Conservation (phyloP, 495 filamentous ascomycete species). For the Monascus purpureus region DNA sequence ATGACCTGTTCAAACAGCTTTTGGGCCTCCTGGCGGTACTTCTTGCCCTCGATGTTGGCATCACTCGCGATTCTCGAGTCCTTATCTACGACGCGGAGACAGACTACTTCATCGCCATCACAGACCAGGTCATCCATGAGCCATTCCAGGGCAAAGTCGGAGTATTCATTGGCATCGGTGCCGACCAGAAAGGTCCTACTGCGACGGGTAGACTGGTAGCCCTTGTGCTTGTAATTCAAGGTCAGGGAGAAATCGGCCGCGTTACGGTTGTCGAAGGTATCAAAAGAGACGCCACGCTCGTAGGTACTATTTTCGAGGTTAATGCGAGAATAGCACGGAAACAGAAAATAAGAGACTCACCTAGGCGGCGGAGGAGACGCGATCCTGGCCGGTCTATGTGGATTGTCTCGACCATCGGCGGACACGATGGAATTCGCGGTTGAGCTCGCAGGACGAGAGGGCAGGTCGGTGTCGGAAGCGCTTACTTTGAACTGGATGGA, state of each 20-base stretch:
- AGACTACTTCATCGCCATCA: constrained; percentile 93
- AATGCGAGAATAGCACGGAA: background rate
- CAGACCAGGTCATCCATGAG: constrained; percentile 88
- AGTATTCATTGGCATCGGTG: constrained; percentile 89
- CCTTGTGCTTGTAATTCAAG: constrained; percentile 75
- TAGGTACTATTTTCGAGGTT: constrained; percentile 22
- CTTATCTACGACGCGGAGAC: constrained; percentile 80
- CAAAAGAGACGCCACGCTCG: constrained; percentile 64
- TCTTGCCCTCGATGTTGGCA: constrained; percentile 49
- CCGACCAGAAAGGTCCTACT: constrained; percentile 90
- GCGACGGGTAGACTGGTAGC: constrained; percentile 70
- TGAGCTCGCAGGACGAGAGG: constrained; percentile 15
- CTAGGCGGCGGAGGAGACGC: constrained; percentile 26
- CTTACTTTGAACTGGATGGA: constrained; percentile 32
- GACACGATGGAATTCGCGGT: no score
- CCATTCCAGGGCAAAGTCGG: constrained; percentile 90
- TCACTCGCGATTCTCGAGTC: constrained; percentile 61
- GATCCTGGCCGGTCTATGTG: constrained; percentile 4
- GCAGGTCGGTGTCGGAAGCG: constrained; percentile 15
- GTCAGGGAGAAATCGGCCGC: constrained; percentile 70
- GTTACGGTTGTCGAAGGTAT: constrained; percentile 83
- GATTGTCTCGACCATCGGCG: no score
- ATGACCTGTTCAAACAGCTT: constrained; percentile 66
- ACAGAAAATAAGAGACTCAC: constrained; percentile 8
- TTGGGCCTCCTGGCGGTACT: constrained; percentile 70